phyloP scores from a whole-genome alignment of 2,329 filamentous ascomycete genomes.

The Penicillium nordicum region DNA sequence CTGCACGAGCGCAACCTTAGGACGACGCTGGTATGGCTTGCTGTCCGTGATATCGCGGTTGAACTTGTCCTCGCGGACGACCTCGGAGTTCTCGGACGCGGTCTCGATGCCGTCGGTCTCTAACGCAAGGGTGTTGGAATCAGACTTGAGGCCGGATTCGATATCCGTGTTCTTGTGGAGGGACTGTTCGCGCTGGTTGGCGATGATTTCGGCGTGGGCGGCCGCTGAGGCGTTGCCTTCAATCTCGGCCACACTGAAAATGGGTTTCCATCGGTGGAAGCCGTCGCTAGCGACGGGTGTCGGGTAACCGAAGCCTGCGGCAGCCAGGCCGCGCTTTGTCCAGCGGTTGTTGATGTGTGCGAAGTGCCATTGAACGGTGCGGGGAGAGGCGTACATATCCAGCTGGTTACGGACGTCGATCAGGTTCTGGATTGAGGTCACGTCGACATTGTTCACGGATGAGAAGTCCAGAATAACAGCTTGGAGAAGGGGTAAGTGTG shows the following conservation, averaged over 20 bases:
- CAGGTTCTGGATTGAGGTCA: slow-evolving; percentile 86
- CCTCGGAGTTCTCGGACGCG: slow-evolving; percentile 28
- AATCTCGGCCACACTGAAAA: slow-evolving; percentile 89
- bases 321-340: slow-evolving; percentile 85
- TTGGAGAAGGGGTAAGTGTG: slow-evolving; percentile 65
- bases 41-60: slow-evolving; percentile 48
- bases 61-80: slow-evolving; percentile 36
- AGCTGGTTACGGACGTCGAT: slow-evolving; percentile 95
- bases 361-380: slow-evolving; percentile 90
- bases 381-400: slow-evolving; percentile 75
- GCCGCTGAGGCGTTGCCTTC: slow-evolving; percentile 69
- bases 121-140: slow-evolving; percentile 29
- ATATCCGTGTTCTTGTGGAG: slow-evolving; percentile 24
- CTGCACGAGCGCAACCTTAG: slow-evolving; percentile 64
- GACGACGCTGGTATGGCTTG: slow-evolving; percentile 43
- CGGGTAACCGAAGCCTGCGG: slow-evolving; percentile 85
- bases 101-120: slow-evolving; percentile 32
- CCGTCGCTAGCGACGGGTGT: slow-evolving; percentile 52
- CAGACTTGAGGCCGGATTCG: slow-evolving; percentile 33
- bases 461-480: slow-evolving; percentile 94
- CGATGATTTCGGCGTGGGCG: slow-evolving; percentile 61
- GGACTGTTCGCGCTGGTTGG: slow-evolving; percentile 52
- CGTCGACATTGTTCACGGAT: slow-evolving; percentile 88
- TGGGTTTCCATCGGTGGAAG: slow-evolving; percentile 79
- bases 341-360: slow-evolving; percentile 91